Evolutionary conservation across 2,329 filamentous ascomycete genomes (phyloP), one percentile per base, ranked within the genome.

Genomic region (Colletotrichum liriopes): DNA sequence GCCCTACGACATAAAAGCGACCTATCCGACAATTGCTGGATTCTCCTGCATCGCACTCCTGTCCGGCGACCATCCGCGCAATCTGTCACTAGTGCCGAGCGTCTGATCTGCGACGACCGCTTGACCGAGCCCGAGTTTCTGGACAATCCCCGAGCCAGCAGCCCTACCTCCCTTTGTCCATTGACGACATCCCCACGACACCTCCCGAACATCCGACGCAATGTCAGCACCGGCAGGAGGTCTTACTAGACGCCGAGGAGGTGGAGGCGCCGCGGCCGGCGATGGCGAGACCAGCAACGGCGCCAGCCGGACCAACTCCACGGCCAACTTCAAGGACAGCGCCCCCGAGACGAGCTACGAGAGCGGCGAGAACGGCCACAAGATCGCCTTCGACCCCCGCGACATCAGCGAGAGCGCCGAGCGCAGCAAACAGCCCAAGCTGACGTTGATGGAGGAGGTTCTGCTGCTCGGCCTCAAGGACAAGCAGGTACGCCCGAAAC

Each of bases 361-460:
- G 85, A 95, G 88, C 81, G 89, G 93, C 82, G 96, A 97, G 84
- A 98, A 98, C 86, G 96, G 96, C 76, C 96, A 98, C 89, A 98
- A 97, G 88, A 98, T 99, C 83, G 96, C 95, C 71, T 99, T 94
- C 82, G 96, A 99, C 83, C 96, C 96, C 72, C 90, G 96, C 83
- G 96, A 99, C 84, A 97, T 99, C 79, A 97, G 93, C 85, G 96
- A 99, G 88, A 98, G 92, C 84, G 94, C 93, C 77, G 96, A 99
- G 87, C 89, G 96, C 82, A 96, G 91, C 89, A 98, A 98, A 87
- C 96, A 98, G 87, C 96, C 96, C 59, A 99, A 98, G 88, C 87
- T 99, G 81, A 99, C 96, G 49, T 87, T 99, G 81, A 99, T 99
- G 96, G 96, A 99, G 86, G 96, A 99, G 85, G 93, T 99, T 66